phyloP scores from a whole-genome alignment of 2,329 filamentous ascomycete species.

The Fusarium globosum region DNA sequence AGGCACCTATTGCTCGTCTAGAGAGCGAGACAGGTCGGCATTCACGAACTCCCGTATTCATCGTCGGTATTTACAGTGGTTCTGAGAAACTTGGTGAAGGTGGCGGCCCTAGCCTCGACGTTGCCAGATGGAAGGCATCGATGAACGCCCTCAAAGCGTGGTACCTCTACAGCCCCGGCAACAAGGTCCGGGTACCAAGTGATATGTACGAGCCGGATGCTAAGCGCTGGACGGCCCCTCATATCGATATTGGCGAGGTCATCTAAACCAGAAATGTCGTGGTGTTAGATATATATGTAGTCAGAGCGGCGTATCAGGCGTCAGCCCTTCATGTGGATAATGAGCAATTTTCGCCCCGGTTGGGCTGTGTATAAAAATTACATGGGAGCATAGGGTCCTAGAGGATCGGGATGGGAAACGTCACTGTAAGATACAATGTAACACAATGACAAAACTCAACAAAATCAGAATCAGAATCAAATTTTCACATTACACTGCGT shows the following conservation, averaged over 20 bases:
- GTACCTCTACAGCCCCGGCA: slow-evolving; percentile 91
- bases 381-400: slow-evolving; percentile 41
- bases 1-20: slow-evolving; percentile 85
- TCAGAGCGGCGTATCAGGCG: slow-evolving; percentile 33
- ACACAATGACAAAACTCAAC: slow-evolving; percentile 49
- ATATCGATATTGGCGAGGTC: slow-evolving; percentile 79
- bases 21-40: slow-evolving; percentile 89
- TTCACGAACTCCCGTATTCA: slow-evolving; percentile 87
- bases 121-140: slow-evolving; percentile 81
- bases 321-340: slow-evolving; percentile 42
- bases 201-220: slow-evolving; percentile 73
- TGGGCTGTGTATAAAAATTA: slow-evolving; percentile 49
- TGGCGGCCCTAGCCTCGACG: slow-evolving; percentile 79
- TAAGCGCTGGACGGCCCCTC: slow-evolving; percentile 72
- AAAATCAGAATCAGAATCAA: slow-evolving; percentile 42
- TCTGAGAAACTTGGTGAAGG: slow-evolving; percentile 92
- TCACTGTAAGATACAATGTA: slow-evolving; percentile 55
- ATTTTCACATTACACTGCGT: slow-evolving; percentile 32
- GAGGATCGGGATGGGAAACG: slow-evolving; percentile 40
- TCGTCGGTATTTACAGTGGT: slow-evolving; percentile 94
- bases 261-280: slow-evolving; percentile 54
- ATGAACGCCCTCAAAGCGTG: slow-evolving; percentile 90
- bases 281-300: slow-evolving; percentile 35
- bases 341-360: slow-evolving; percentile 43
- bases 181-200: slow-evolving; percentile 73